Evolutionary conservation across 2,329 filamentous ascomycete species (phyloP).

Genomic region (Fusarium mangiferae): DNA sequence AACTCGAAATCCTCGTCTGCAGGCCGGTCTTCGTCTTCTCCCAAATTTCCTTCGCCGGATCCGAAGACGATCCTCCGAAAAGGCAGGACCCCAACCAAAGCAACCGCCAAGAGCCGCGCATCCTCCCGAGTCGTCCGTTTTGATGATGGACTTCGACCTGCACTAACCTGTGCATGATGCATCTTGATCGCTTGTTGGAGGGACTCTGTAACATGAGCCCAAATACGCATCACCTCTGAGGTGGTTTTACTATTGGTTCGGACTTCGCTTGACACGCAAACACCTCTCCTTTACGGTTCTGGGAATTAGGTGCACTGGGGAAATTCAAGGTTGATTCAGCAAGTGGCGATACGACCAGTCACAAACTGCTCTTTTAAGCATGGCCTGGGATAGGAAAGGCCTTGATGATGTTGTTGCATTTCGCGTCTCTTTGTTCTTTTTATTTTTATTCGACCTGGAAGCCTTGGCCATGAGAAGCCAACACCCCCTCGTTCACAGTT

Average conservation of each 20-base stretch:
- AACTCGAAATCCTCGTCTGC: conserved; percentile 61
- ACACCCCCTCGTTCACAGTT: conserved; percentile 17
- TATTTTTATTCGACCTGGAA: conserved; percentile 28
- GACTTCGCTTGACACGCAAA: conserved; percentile 40
- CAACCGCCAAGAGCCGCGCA: conserved; percentile 50
- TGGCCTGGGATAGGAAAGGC: conserved; percentile 41
- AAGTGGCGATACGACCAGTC: conserved; percentile 49
- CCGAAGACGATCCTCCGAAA: conserved; percentile 58
- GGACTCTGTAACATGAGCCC: conserved; percentile 19
- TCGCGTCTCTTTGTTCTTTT: conserved; percentile 30
- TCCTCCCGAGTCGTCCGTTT: conserved; percentile 56
- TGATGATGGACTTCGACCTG: conserved; percentile 52
- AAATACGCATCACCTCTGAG: conserved; percentile 32
- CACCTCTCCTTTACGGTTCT: conserved; percentile 37
- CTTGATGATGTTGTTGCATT: conserved; percentile 42
- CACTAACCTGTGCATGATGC: conserved; percentile 53
- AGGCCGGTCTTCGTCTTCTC: conserved; percentile 68
- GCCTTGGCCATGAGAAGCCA: conserved; percentile 42
- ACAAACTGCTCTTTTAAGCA: conserved; percentile 44
- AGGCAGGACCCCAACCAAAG: conserved; percentile 51
- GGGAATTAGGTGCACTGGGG: conserved; percentile 44
- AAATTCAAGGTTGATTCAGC: conserved; percentile 46
- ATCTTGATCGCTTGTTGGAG: conserved; percentile 37
- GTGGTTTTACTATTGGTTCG: conserved; percentile 43
- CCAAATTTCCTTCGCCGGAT: conserved; percentile 53